Base-by-base conservation (phyloP, 2,329 filamentous ascomycete genomes). In the Fusarium albosuccineum region DNA sequence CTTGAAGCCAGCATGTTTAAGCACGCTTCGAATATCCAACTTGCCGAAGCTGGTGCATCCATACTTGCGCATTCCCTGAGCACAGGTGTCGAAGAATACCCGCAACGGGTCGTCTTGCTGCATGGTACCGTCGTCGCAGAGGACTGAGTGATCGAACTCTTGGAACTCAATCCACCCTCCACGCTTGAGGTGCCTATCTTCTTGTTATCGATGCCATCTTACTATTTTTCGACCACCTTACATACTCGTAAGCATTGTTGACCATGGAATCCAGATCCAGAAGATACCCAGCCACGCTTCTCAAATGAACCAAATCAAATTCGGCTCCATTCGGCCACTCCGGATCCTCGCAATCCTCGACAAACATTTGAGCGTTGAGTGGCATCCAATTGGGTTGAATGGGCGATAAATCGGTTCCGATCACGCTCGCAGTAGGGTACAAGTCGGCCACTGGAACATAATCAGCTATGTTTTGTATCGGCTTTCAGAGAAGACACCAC, bases 311-410 rank as follows among this genome's bases (percentile, higher is more conserved):
- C 64, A 86, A 82, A 73, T 90, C 87, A 70, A 86, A 89, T 54
- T 83, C 78, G 5, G 80, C 76, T 50, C 85, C 86, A 27, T 79
- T 78, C 5, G 77, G 66, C 89, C 89, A 91, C 9, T 86, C 81
- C 46, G 85, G 81, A 65, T 89, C 77, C 60, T 79, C 86, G 51
- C 84, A 83, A 71, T 91, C 88, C 69, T 91, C 88, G 9, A 91
- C 82, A 60, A 89, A 79, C 76, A 90, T 90, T 8, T 80, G 81
- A n/a, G 87, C 81, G 70, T 90, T 90, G 10, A 85, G 82, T 14
- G 87, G 88, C 11, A 89, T 81, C 75, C 79, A 81, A 36, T 75
- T 76, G 2, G 81, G 80, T 65, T 85, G 82, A 17, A 83, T 84
- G 3, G 82, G 81, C 4, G 81, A 82, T 16, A 83, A 64, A 52